Conservation (phyloP, 2,329 filamentous ascomycete genomes). For the Periconia sp. region DNA sequence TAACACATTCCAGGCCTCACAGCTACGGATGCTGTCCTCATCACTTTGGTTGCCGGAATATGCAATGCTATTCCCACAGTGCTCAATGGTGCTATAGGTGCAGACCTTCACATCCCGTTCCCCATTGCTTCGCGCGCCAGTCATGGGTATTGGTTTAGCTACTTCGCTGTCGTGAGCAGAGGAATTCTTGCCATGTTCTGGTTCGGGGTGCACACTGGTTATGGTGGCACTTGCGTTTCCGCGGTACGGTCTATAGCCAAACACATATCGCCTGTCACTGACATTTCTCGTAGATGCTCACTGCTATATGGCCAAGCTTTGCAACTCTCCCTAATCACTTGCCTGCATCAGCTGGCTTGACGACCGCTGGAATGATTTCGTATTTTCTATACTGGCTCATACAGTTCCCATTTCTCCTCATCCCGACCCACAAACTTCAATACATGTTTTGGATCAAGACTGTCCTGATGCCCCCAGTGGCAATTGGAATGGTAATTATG, state of each 20-base stretch:
- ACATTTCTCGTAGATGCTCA: conserved; percentile 3
- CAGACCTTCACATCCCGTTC: conserved; percentile 14
- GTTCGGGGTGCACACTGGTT: conserved; percentile 14
- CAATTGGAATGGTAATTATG: conserved; percentile 4
- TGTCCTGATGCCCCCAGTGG: not conserved
- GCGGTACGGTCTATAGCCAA: conserved; percentile 2
- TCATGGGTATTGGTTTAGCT: conserved; percentile 14
- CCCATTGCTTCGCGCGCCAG: conserved; percentile 12
- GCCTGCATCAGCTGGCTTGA: conserved; percentile 44
- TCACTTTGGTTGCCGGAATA: conserved; percentile 28
- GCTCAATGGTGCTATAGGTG: conserved; percentile 22
- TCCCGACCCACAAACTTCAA: conserved; percentile 25
- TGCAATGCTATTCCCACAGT: conserved; percentile 19
- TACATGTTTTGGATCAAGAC: conserved; percentile 5
- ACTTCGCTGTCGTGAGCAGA: conserved; percentile 15
- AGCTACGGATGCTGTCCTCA: conserved; percentile 29
- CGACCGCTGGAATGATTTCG: conserved; percentile 33
- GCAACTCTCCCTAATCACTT: conserved; percentile 48
- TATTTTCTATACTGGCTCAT: conserved; percentile 28
- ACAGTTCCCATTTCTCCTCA: conserved; percentile 30
- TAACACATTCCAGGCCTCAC: conserved; percentile 4
- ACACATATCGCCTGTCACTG: not conserved
- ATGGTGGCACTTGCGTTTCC: conserved; percentile 12
- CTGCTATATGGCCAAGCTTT: conserved; percentile 18
- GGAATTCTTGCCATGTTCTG: conserved; percentile 16